Conservation (phyloP, 164 flowering plant species). For the Kingdonia uniflora region DNA sequence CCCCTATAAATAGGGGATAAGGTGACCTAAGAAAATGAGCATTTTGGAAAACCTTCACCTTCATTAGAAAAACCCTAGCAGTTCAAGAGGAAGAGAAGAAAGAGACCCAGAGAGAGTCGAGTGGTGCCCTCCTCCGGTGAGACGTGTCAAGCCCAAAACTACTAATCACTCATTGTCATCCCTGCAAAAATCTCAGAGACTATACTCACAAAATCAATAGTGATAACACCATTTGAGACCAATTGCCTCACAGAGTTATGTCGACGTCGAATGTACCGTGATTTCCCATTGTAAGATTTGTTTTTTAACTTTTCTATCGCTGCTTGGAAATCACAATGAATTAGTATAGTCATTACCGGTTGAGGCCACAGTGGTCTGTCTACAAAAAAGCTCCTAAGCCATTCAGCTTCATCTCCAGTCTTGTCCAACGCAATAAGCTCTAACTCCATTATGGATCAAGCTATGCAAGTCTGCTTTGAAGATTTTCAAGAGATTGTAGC, state of each 20-base stretch:
- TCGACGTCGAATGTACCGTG: neutral
- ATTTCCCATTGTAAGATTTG: conserved; percentile 1
- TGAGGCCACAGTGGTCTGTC: neutral
- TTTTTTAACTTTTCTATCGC: neutral
- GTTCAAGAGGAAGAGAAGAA: too few species aligned
- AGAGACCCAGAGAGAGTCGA: too few species aligned
- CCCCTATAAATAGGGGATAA: too few species aligned
- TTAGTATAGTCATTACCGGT: neutral
- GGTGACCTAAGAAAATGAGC: too few species aligned
- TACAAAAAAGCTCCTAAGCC: neutral
- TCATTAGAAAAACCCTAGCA: too few species aligned
- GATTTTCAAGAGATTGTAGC: neutral
- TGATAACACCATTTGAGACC: neutral
- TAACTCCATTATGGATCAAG: neutral
- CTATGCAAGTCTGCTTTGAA: neutral
- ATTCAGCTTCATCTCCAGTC: neutral
- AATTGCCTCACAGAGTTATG: neutral
- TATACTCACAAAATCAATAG: neutral
- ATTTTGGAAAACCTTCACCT: too few species aligned
- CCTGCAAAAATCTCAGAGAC: too few species aligned
- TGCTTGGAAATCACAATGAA: neutral
- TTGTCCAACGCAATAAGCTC: neutral
- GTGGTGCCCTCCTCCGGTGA: too few species aligned
- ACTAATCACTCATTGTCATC: too few species aligned
- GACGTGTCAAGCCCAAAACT: too few species aligned